These are phyloP conservation scores for Escovopsis weberi DNA, from an alignment of 2,329 filamentous ascomycete species.

Conservation along the genomic window DNA sequence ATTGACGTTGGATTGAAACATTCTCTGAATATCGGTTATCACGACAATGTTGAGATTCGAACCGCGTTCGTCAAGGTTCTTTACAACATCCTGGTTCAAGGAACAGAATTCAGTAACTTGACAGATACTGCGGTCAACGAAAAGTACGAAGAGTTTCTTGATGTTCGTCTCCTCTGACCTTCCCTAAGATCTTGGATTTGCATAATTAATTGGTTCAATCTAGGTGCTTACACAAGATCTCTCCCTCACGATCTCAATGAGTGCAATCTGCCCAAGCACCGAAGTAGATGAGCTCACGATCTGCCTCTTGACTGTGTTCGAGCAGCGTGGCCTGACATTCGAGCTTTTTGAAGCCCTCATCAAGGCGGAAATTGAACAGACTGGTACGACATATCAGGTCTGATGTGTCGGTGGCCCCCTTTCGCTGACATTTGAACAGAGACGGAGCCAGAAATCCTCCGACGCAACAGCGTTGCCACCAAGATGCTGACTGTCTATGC, in stretches of 20 bases:
- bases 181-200: background rate
- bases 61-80: slow-evolving; percentile 57
- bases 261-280: slow-evolving; percentile 49
- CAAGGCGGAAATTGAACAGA: slow-evolving; percentile 54
- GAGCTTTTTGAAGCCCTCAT: slow-evolving; percentile 51
- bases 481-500: slow-evolving; percentile 59
- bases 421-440: slow-evolving; percentile 24
- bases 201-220: background rate
- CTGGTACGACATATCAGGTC: slow-evolving; percentile 24
- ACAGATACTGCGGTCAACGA: slow-evolving; percentile 52
- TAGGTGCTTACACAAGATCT: slow-evolving; percentile 48
- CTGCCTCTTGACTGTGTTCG: slow-evolving; percentile 54
- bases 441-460: slow-evolving; percentile 51
- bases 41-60: slow-evolving; percentile 54
- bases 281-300: slow-evolving; percentile 57
- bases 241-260: slow-evolving; percentile 47
- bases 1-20: slow-evolving; percentile 59
- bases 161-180: slow-evolving; percentile 19
- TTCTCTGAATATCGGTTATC: slow-evolving; percentile 55
- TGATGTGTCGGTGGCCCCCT: too few species aligned
- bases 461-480: slow-evolving; percentile 56
- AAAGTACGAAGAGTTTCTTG: slow-evolving; percentile 51
- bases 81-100: slow-evolving; percentile 57
- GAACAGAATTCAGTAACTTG: slow-evolving; percentile 55
- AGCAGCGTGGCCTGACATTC: slow-evolving; percentile 48